These are phyloP conservation scores for Pyrenophora seminiperda DNA, from an alignment of 2,329 filamentous ascomycete species.

Conservation along the genomic window DNA sequence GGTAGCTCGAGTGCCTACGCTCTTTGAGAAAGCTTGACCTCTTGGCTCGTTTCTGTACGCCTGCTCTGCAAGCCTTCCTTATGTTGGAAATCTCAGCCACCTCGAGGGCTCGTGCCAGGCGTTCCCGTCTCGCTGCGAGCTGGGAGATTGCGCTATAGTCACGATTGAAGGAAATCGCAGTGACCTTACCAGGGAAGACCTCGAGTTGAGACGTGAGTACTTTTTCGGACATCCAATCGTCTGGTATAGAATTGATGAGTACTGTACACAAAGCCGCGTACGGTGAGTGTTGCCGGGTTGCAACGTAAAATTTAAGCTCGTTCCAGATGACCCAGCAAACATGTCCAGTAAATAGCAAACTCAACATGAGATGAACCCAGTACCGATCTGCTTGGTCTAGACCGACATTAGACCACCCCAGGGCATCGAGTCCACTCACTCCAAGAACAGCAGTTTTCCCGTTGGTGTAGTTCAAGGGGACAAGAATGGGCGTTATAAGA, in stretches of 20 bases:
- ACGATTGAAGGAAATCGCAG: slow-evolving; percentile 12
- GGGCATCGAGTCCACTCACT: slow-evolving; percentile 19
- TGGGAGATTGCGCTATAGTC: slow-evolving; percentile 11
- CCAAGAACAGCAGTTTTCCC: slow-evolving; percentile 9
- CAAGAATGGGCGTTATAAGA: slow-evolving; percentile 16
- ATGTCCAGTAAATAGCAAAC: slow-evolving; percentile 10
- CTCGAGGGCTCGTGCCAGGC: slow-evolving; percentile 6
- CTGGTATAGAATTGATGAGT: slow-evolving; percentile 19
- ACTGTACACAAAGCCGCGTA: slow-evolving; percentile 9
- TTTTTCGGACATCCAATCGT: slow-evolving; percentile 12
- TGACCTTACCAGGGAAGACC: slow-evolving; percentile 12
- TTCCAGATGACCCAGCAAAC: slow-evolving; percentile 20
- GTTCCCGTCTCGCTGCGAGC: neutral
- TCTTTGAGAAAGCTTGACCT: neutral
- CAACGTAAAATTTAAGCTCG: slow-evolving; percentile 16
- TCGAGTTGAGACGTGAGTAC: slow-evolving; percentile 9
- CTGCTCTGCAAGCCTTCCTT: slow-evolving; percentile 1
- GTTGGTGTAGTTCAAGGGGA: slow-evolving; percentile 18
- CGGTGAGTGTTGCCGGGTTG: neutral
- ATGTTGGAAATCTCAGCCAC: slow-evolving; percentile 6
- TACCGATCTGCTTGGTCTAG: slow-evolving; percentile 17
- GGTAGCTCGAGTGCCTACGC: neutral
- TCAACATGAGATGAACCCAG: slow-evolving; percentile 16
- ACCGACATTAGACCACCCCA: slow-evolving; percentile 23
- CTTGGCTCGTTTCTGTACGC: neutral